Evolutionary conservation across 2,329 filamentous ascomycete genomes (phyloP).

Genomic region (Fusarium foetens): DNA sequence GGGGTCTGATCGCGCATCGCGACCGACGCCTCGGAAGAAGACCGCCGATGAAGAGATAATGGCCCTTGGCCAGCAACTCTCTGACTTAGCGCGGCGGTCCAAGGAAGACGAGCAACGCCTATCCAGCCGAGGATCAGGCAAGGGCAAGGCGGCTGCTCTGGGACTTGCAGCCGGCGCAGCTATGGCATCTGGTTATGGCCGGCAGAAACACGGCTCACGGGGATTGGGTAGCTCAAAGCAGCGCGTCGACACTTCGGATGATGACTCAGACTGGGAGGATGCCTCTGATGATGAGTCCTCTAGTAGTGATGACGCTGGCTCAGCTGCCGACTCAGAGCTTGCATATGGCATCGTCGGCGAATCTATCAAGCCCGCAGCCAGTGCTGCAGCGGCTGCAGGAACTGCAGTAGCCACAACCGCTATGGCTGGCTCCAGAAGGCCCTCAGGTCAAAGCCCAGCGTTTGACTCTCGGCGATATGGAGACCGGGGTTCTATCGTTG

Average conservation of each 20-base stretch:
- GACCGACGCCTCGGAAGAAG: constrained; percentile 42
- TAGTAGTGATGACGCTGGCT: constrained; percentile 45
- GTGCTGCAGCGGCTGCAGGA: constrained; percentile 48
- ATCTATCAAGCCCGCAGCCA: constrained; percentile 36
- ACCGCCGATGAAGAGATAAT: constrained; percentile 68
- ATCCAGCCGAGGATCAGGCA: constrained; percentile 46
- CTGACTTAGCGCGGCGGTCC: constrained; percentile 62
- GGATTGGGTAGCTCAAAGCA: constrained; percentile 56
- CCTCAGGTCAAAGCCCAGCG: constrained; percentile 31
- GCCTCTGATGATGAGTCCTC: constrained; percentile 61
- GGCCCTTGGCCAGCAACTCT: constrained; percentile 64
- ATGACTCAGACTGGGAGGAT: constrained; percentile 67
- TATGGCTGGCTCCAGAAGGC: constrained; percentile 50
- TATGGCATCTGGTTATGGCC: constrained; percentile 52
- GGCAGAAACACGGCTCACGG: constrained; percentile 50
- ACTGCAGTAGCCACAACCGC: constrained; percentile 54
- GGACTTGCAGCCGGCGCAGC: constrained; percentile 52
- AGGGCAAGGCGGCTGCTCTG: constrained; percentile 36
- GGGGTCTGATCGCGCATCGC: constrained; percentile 30
- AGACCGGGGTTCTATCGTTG: constrained; percentile 63
- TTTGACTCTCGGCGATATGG: constrained; percentile 32
- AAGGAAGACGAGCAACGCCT: constrained; percentile 61
- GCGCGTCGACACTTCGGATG: constrained; percentile 51
- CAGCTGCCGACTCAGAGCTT: constrained; percentile 54
- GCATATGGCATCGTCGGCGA: constrained; percentile 50